Conservation (phyloP, 805 yeast genomes). For the Phaffomyces thermotolerans region DNA sequence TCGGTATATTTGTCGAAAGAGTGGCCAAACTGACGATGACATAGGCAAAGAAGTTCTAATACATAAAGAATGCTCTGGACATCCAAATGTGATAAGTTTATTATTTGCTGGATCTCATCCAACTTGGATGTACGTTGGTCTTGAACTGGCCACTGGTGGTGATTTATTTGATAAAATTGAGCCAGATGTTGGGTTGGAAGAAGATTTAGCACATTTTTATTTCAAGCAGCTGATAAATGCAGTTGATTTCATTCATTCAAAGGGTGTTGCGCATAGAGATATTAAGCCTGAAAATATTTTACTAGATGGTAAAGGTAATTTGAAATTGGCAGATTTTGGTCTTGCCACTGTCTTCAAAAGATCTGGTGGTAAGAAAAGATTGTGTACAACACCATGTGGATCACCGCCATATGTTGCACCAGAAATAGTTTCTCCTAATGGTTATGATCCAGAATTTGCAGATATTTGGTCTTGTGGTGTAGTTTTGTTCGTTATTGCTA, state of each 20-base stretch:
- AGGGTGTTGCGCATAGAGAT: slow-evolving; percentile 63
- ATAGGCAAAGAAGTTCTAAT: slow-evolving; percentile 48
- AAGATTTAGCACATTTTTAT: slow-evolving; percentile 60
- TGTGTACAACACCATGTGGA: slow-evolving; percentile 52
- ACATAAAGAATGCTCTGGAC: slow-evolving; percentile 52
- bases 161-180: slow-evolving; percentile 75
- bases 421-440: slow-evolving; percentile 40
- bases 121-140: slow-evolving; percentile 55
- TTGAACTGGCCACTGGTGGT: slow-evolving; percentile 70
- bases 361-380: slow-evolving; percentile 37
- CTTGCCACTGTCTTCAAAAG: slow-evolving; percentile 55
- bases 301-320: slow-evolving; percentile 53
- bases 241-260: slow-evolving; percentile 48
- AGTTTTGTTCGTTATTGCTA: slow-evolving; percentile 50
- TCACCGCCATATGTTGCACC: slow-evolving; percentile 80
- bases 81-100: slow-evolving; percentile 52
- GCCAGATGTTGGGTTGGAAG: slow-evolving; percentile 65
- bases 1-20: slow-evolving; percentile 28
- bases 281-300: slow-evolving; percentile 65
- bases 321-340: slow-evolving; percentile 75
- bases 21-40: slow-evolving; percentile 32
- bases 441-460: slow-evolving; percentile 49
- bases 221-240: slow-evolving; percentile 61
- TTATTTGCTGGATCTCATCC: slow-evolving; percentile 46
- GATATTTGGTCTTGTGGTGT: slow-evolving; percentile 72